Conservation (phyloP, 306 rosid species). For the Glycine soja region DNA sequence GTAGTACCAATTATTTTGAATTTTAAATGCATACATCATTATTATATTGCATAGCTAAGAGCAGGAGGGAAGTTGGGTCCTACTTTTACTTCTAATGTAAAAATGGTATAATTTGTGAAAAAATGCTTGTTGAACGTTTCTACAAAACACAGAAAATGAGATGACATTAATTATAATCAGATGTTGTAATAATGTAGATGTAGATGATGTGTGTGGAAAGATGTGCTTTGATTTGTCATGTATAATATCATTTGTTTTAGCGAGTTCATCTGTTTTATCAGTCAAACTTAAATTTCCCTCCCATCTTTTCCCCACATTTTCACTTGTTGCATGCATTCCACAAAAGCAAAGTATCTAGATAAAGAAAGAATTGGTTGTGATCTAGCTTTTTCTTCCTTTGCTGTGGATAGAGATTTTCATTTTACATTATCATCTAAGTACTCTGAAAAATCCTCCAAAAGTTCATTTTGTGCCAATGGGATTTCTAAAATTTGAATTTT, state of each 20-base stretch:
- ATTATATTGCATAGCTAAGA: no score
- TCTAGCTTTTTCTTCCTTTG: neutral
- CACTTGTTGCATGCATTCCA: conserved; percentile 1
- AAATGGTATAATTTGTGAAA: no score
- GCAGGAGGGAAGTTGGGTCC: no score
- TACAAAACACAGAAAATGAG: neutral
- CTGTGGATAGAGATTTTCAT: neutral
- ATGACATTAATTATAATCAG: neutral
- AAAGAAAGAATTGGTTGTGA: neutral
- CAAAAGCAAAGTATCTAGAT: neutral
- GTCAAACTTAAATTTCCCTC: no score
- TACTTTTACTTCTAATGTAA: no score
- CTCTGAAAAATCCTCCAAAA: neutral
- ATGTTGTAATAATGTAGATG: neutral
- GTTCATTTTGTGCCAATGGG: neutral
- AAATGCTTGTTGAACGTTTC: no score
- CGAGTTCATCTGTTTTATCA: neutral
- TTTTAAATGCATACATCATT: no score
- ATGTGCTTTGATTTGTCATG: neutral
- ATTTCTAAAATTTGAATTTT: neutral
- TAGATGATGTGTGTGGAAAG: neutral
- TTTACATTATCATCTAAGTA: neutral
- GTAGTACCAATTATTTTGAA: no score
- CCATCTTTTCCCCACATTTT: no score
- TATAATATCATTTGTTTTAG: neutral